These are phyloP conservation scores for Pulicaria dysenterica DNA, from an alignment of 129 eudicot species.

Conservation along the genomic window DNA sequence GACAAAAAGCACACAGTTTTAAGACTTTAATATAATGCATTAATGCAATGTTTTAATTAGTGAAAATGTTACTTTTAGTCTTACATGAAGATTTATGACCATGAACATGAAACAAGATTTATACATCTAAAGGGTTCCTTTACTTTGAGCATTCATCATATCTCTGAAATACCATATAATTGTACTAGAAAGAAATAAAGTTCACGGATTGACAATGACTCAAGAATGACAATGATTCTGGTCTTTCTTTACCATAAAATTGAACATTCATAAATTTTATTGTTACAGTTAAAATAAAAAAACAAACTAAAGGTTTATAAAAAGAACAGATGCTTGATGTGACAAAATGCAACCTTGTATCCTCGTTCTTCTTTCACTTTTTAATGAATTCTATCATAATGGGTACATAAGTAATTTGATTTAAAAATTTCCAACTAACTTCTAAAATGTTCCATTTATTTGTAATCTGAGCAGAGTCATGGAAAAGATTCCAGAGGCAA, in stretches of 20 bases:
- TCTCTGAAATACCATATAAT: neutral
- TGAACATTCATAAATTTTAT: neutral
- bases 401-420: neutral
- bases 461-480: conserved; percentile 60
- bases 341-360: neutral
- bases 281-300: neutral
- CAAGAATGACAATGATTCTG: neutral
- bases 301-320: neutral
- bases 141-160: neutral
- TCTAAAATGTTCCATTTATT: neutral
- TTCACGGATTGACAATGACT: neutral
- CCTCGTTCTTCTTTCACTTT: neutral
- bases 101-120: too few relatives aligned
- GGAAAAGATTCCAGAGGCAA: conserved; percentile 88
- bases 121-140: neutral
- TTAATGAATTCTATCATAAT: neutral
- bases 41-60: too few relatives aligned
- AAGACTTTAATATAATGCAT: too few relatives aligned
- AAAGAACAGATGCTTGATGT: too few relatives aligned
- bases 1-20: too few relatives aligned
- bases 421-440: neutral
- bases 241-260: neutral
- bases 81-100: too few relatives aligned
- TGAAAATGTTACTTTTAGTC: too few relatives aligned
- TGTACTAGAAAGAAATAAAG: neutral